phyloP scores from a whole-genome alignment of 2,329 filamentous ascomycete genomes.

The Trichophyton schoenleinii region DNA sequence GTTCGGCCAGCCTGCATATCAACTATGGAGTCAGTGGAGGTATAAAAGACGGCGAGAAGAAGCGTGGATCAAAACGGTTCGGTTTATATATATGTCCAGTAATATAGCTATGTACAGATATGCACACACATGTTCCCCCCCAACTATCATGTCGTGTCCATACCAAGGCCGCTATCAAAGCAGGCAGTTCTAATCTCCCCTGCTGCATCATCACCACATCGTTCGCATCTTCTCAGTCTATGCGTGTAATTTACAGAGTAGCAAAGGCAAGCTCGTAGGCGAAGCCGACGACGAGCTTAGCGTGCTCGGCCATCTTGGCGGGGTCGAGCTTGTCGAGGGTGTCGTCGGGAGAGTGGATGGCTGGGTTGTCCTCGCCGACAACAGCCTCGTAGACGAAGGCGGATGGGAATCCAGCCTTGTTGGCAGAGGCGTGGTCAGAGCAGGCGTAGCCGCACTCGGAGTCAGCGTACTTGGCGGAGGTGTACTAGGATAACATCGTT shows the following conservation, averaged over 20 bases:
- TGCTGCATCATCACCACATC: not conserved
- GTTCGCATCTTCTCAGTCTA: not conserved
- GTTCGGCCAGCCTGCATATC: too few species aligned
- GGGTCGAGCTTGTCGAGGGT: constrained; percentile 62
- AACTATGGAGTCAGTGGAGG: too few species aligned
- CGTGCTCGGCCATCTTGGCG: constrained; percentile 86
- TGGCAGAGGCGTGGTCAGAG: constrained; percentile 43
- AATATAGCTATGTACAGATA: constrained; percentile 2
- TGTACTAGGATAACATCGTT: constrained; percentile 49
- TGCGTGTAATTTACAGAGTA: not conserved
- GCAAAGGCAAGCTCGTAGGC: constrained; percentile 68
- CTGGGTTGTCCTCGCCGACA: constrained; percentile 50
- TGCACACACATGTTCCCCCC: not conserved
- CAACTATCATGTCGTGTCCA: not conserved
- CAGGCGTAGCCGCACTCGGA: constrained; percentile 82
- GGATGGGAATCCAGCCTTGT: constrained; percentile 47
- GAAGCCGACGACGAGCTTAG: constrained; percentile 67
- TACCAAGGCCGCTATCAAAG: not conserved
- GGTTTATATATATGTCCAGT: not conserved
- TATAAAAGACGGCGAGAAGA: too few species aligned
- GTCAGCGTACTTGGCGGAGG: constrained; percentile 71
- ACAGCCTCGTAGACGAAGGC: constrained; percentile 52
- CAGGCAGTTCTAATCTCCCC: not conserved
- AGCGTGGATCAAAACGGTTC: too few species aligned
- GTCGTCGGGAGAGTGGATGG: constrained; percentile 63